A percentile compares a stretch with the other conserved stretches of the same genome.
Conservation (phyloP, 306 rosid genomes). For the Abrus precatorius region DNA sequence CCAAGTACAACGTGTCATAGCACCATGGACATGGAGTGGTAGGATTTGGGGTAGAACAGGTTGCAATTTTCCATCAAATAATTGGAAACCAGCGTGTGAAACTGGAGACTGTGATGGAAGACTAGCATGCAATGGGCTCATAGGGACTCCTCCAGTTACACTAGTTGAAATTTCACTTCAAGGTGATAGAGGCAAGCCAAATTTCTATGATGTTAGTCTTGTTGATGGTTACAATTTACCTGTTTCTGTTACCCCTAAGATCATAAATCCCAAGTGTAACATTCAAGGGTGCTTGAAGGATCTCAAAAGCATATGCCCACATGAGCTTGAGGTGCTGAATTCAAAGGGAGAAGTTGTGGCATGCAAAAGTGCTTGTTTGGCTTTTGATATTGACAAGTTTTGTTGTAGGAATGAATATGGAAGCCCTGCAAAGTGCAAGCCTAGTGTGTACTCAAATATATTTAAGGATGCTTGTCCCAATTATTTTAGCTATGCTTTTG, state of each 20-base stretch:
- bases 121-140: slow-evolving; percentile 80
- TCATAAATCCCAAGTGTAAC: slow-evolving; percentile 52
- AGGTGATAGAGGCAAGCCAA: slow-evolving; percentile 64
- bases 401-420: slow-evolving; percentile 81
- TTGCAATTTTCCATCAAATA: slow-evolving; percentile 67
- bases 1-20: slow-evolving; percentile 52
- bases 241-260: slow-evolving; percentile 53
- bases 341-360: slow-evolving; percentile 70
- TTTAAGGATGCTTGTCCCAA: slow-evolving; percentile 84
- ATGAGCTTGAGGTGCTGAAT: slow-evolving; percentile 66
- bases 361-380: slow-evolving; percentile 89
- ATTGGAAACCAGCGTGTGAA: slow-evolving; percentile 67
- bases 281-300: slow-evolving; percentile 72
- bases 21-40: slow-evolving; percentile 91
- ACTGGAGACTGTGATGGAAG: slow-evolving; percentile 91
- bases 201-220: slow-evolving; percentile 79
- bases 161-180: slow-evolving; percentile 72
- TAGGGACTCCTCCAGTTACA: slow-evolving; percentile 89
- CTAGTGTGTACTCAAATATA: slow-evolving; percentile 74
- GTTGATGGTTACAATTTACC: slow-evolving; percentile 93
- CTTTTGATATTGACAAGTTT: slow-evolving; percentile 69
- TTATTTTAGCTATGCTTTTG: slow-evolving; percentile 85
- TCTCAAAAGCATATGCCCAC: slow-evolving; percentile 66
- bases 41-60: slow-evolving; percentile 92
- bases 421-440: slow-evolving; percentile 70